phyloP scores from a whole-genome alignment of 2,329 filamentous ascomycete species.

The Diplodia intermedia region DNA sequence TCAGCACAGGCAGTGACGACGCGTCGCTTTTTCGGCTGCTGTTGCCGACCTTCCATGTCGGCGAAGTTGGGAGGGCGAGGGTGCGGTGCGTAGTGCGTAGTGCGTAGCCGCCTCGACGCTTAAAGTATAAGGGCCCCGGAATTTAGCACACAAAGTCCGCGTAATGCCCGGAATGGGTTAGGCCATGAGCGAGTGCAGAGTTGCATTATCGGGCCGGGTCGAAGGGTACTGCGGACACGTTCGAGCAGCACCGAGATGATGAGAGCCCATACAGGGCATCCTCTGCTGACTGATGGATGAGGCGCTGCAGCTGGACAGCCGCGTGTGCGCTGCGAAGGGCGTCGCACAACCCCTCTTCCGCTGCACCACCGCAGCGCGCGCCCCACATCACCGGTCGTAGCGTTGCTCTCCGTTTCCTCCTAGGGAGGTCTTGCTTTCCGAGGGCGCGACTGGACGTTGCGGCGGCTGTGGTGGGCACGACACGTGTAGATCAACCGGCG shows the following conservation, averaged over 20 bases:
- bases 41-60: neutral
- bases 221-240: neutral
- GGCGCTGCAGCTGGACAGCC: too few species aligned
- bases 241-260: neutral
- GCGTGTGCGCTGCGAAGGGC: neutral
- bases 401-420: neutral
- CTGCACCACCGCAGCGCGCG: neutral
- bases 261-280: neutral
- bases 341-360: neutral
- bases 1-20: constrained; percentile 10
- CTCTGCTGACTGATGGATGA: neutral
- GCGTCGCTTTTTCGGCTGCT: constrained; percentile 10
- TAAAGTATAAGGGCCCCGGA: neutral
- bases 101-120: neutral
- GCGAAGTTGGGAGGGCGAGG: neutral
- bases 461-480: neutral
- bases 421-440: neutral
- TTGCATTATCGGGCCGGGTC: neutral
- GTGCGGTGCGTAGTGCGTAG: neutral
- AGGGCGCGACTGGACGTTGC: neutral
- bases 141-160: neutral
- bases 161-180: neutral
- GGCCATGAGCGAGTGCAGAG: neutral
- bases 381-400: neutral
- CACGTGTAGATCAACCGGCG: too few species aligned